Evolutionary conservation across 371 early-diverging fungal genomes (phyloP), one percentile per base, ranked within the genome.

Genomic region (Funneliformis caledonium): DNA sequence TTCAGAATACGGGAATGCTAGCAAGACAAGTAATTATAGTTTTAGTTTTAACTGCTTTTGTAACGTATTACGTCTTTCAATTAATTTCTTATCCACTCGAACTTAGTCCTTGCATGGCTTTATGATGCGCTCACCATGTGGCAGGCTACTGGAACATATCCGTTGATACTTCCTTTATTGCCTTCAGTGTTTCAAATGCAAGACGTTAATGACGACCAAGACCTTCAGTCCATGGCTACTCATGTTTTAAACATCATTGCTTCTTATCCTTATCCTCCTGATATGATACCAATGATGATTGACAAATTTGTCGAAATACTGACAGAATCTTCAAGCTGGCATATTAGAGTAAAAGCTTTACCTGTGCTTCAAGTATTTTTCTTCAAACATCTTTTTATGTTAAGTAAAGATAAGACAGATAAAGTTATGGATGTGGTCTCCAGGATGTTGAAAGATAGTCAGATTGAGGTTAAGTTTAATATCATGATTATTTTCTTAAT

Each of bases 291-390:
- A 0, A 75, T 56, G 2, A 79, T 91, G 69, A 83, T 93, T 7
- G 87, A 92, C 47, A 82, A 89, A 65, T 88, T 95, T 33, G 80
- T 92, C 33, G 85, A 83, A 3, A 86, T 90, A 22, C 78, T 92
- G n/a, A 86, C 87, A 4, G 85, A 86, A 14, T 88, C 92, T 2
- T 80, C 84, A 2, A 91, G 90, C 65, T 96, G 96, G 96, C 95
- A 94, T 84, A 85, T 92, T 16, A 89, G 92, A 70, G 86, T 88
- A 64, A 89, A 91, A 60, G 88, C 92, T 5, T 81, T 96, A n/a
- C 95, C 95, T 9, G 82, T 94, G 0, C 72, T 96, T 33, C 96
- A 96, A 81, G 86, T 95, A 7, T 91, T 95, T 68, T 94, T 90
- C 82, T 96, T 94, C 83, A 89, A 91, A 37, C 91, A 95, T 80